phyloP scores from a whole-genome alignment of 2,329 filamentous ascomycete species.

The Cercospora berteroae region DNA sequence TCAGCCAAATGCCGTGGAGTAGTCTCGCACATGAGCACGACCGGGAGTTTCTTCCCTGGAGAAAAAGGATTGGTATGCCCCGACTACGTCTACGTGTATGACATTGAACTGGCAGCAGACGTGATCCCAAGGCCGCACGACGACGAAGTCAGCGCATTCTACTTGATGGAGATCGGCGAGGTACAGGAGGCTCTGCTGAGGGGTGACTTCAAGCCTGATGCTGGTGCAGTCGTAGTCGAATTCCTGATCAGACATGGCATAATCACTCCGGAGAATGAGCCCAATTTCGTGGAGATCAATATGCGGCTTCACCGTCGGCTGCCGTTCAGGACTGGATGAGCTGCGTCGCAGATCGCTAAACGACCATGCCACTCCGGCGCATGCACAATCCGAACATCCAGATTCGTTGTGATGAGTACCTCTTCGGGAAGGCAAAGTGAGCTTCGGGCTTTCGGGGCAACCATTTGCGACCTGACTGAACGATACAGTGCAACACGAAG shows the following conservation, averaged over 20 bases:
- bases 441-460: neutral
- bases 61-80: constrained; percentile 80
- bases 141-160: constrained; percentile 81
- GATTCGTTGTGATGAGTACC: neutral
- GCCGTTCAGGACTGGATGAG: constrained; percentile 59
- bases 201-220: constrained; percentile 88
- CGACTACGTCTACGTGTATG: constrained; percentile 86
- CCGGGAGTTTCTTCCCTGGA: constrained; percentile 70
- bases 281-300: constrained; percentile 71
- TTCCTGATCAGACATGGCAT: constrained; percentile 85
- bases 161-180: constrained; percentile 70
- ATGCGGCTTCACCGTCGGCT: constrained; percentile 71
- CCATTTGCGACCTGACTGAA: neutral
- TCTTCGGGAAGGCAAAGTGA: neutral
- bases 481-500: neutral
- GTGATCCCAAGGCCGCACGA: constrained; percentile 74
- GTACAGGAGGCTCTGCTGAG: constrained; percentile 65
- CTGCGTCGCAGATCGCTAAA: neutral
- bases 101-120: constrained; percentile 70
- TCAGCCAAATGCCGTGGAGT: constrained; percentile 61
- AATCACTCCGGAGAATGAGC: constrained; percentile 74
- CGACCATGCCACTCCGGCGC: neutral
- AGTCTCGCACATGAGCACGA: constrained; percentile 79
- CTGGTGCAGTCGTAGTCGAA: constrained; percentile 77
- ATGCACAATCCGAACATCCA: neutral